Evolutionary conservation across 225 moss, liverwort and hornwort species (phyloP).

Genomic region (Anthoceros angustus): DNA sequence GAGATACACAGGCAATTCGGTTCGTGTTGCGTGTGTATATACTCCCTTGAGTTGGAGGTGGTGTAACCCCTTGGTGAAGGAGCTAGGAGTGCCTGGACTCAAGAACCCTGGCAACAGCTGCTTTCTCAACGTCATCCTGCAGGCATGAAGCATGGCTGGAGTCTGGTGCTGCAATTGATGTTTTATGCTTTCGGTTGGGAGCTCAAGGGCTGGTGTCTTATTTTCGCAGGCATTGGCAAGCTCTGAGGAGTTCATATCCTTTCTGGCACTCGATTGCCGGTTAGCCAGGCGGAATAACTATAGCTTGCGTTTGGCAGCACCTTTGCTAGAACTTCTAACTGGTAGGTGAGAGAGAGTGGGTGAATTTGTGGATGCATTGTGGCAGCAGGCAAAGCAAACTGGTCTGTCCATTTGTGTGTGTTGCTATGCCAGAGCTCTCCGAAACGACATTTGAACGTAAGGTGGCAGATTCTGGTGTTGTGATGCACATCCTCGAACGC

Average conservation of each 20-base stretch:
- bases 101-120: slow-evolving; percentile 80
- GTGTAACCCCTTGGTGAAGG: slow-evolving; percentile 11
- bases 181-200: not conserved
- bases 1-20: slow-evolving; percentile 21
- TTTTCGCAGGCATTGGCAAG: slow-evolving; percentile 61
- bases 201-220: not conserved
- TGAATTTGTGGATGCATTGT: not conserved
- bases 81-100: slow-evolving; percentile 62
- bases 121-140: slow-evolving; percentile 85
- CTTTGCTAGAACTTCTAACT: not conserved
- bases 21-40: slow-evolving; percentile 5
- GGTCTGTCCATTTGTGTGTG: not conserved
- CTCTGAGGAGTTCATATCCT: slow-evolving; percentile 56
- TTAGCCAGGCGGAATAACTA: not conserved
- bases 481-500: not conserved
- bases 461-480: not conserved
- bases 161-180: slow-evolving; percentile 10
- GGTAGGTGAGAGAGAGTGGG: not conserved
- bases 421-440: not conserved
- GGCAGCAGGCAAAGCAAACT: not conserved
- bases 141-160: slow-evolving; percentile 35
- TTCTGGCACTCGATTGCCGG: slow-evolving; percentile 20
- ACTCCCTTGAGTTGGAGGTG: slow-evolving; percentile 1
- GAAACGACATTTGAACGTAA: not conserved
- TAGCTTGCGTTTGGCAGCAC: not conserved